Base-by-base conservation (phyloP, 2,329 filamentous ascomycete genomes). In the Colletotrichum sp. region DNA sequence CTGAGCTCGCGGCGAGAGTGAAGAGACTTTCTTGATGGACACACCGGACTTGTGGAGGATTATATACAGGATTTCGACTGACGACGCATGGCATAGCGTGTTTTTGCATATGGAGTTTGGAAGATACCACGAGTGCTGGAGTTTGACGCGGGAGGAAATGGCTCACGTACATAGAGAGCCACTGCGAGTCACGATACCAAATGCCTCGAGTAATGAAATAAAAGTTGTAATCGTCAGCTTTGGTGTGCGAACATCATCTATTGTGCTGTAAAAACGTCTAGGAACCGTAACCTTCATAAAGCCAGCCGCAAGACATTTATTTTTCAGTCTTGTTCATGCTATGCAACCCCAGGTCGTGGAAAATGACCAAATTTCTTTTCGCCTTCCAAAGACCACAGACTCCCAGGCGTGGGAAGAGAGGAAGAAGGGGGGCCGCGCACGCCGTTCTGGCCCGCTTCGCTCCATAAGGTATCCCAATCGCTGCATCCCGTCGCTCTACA, bases 221-320 rank as follows among this genome's bases (percentile, higher is more conserved):
- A 52, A 48, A 28, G 56, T 43, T 69, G 67, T 76, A 62, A 77
- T 75, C 65, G 59, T 71, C 67, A 73, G 71, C 69, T 43, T 21
- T 67, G 62, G 62, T 64, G 26, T 21, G 75, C 75, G 72, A 71
- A 77, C 69, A 38, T 68, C 69, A 67, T 77, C 76, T 77, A 77
- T 77, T 77, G 75, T 72, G 68, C 48, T 75, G 61, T 56, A 63
- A 67, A 61, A 73, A 72, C 55, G 56, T 77, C 76, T 73, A 77
- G 65, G 75, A 74, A 77, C 75, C 75, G 48, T 70, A 71, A 70
- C 62, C 69, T 65, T 76, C 66, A 58, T 75, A 70, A 73, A 76
- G 74, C 71, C 65, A 70, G 48, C 59, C 71, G 61, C 62, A 67
- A 75, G 73, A 52, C 63, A 56, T 59, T 61, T n/a, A 28, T 71